Percentiles rank a stretch among this genome's conserved stretches.
Conservation (phyloP, 2,329 filamentous ascomycete species). For the Pseudocercospora musae region DNA sequence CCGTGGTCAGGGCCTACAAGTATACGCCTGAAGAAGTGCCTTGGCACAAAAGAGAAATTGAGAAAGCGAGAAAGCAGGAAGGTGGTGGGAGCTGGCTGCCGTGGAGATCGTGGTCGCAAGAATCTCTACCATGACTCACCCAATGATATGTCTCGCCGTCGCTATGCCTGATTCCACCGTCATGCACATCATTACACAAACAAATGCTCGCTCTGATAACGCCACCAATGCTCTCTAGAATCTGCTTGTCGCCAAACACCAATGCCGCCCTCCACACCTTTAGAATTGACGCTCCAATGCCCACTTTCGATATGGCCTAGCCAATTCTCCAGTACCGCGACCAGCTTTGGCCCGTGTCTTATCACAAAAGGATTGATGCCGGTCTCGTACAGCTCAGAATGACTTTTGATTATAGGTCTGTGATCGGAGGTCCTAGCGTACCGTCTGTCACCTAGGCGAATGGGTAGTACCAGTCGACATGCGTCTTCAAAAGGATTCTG, state of each 20-base stretch:
- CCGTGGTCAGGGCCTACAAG: constrained; percentile 46
- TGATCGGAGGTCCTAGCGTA: constrained; percentile 34
- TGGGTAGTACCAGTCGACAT: constrained; percentile 34
- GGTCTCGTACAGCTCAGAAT: constrained; percentile 34
- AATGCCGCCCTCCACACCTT: constrained; percentile 32
- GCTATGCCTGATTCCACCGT: not conserved
- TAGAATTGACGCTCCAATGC: constrained; percentile 33
- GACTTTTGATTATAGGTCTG: constrained; percentile 29
- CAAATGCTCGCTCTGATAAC: constrained; percentile 31
- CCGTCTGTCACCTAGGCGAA: constrained; percentile 29
- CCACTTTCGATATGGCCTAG: constrained; percentile 32
- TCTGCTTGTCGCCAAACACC: constrained; percentile 35
- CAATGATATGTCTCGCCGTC: no score
- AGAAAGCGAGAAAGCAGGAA: not conserved
- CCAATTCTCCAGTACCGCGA: constrained; percentile 35
- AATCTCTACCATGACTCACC: not conserved
- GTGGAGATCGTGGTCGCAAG: not conserved
- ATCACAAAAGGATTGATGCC: constrained; percentile 36
- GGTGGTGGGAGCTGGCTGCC: not conserved
- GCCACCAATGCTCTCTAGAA: constrained; percentile 35
- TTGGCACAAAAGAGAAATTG: constrained; percentile 32
- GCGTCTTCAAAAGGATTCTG: constrained; percentile 37
- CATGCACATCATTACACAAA: constrained; percentile 14
- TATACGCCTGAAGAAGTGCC: constrained; percentile 43
- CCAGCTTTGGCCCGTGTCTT: constrained; percentile 34